Conservation (phyloP, 2,329 filamentous ascomycete species). For the Talaromyces sp. region DNA sequence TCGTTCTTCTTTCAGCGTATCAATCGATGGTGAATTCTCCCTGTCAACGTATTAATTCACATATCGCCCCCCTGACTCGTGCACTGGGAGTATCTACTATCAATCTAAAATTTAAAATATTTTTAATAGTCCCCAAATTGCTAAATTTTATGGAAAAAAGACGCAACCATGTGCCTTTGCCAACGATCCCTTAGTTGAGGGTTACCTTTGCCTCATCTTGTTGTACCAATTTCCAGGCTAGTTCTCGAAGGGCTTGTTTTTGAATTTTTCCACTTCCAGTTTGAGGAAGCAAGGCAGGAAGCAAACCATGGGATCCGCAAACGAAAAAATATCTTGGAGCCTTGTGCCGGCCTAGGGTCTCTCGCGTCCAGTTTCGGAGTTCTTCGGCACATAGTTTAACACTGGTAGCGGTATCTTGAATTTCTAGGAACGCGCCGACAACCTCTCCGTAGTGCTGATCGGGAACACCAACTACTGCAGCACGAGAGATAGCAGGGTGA, state of each 20-base stretch:
- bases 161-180: too few species aligned
- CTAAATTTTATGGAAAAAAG: too few species aligned
- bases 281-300: conserved; percentile 52
- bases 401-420: conserved; percentile 19
- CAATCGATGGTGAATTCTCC: too few species aligned
- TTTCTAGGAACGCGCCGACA: conserved; percentile 57
- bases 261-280: conserved; percentile 70
- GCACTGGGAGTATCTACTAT: too few species aligned
- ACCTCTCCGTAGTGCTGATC: conserved; percentile 70
- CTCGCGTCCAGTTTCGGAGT: conserved; percentile 58
- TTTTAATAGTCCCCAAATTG: too few species aligned
- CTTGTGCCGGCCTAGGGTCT: conserved; percentile 61
- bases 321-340: conserved; percentile 71
- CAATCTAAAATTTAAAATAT: too few species aligned
- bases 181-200: too few species aligned
- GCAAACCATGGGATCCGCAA: conserved; percentile 55
- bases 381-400: conserved; percentile 45
- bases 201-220: conserved; percentile 21
- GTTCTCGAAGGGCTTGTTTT: conserved; percentile 53
- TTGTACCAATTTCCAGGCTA: conserved; percentile 34
- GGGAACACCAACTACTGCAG: conserved; percentile 65
- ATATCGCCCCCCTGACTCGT: too few species aligned
- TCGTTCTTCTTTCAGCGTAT: too few species aligned
- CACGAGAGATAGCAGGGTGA: conserved; percentile 58
- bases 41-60: too few species aligned